phyloP scores from a whole-genome alignment of 2,329 filamentous ascomycete species.

The Torrubiellomyces zombiae region DNA sequence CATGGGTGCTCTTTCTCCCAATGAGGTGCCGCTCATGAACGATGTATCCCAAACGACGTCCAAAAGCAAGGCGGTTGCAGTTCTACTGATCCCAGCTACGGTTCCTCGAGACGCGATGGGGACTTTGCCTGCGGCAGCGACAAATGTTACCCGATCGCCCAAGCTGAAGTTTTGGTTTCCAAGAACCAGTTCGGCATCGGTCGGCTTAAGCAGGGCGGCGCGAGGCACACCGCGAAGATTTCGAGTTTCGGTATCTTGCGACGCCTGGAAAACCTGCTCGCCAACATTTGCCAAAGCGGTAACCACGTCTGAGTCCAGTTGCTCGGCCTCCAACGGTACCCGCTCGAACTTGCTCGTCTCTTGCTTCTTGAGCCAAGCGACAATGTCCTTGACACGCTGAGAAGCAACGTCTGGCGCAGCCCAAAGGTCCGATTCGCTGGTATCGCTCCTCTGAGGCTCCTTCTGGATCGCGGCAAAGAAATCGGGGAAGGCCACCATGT shows the following conservation, averaged over 20 bases:
- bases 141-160: slow-evolving; percentile 85
- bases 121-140: slow-evolving; percentile 82
- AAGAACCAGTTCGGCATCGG: slow-evolving; percentile 85
- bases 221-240: slow-evolving; percentile 70
- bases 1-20: slow-evolving; percentile 76
- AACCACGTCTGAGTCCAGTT: slow-evolving; percentile 83
- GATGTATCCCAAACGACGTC: slow-evolving; percentile 88
- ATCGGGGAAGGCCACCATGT: slow-evolving; percentile 88
- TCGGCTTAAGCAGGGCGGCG: slow-evolving; percentile 77
- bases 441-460: slow-evolving; percentile 73
- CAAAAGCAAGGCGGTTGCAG: slow-evolving; percentile 62
- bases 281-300: slow-evolving; percentile 62
- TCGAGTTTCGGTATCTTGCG: slow-evolving; percentile 40
- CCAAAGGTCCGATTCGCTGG: slow-evolving; percentile 76
- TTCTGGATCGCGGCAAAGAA: slow-evolving; percentile 81
- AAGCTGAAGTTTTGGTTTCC: slow-evolving; percentile 69
- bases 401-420: slow-evolving; percentile 53
- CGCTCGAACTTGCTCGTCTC: slow-evolving; percentile 86
- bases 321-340: slow-evolving; percentile 91
- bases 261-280: slow-evolving; percentile 40
- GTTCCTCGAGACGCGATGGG: slow-evolving; percentile 85
- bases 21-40: slow-evolving; percentile 92
- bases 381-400: slow-evolving; percentile 80
- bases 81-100: slow-evolving; percentile 86
- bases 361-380: slow-evolving; percentile 78